Base-by-base conservation (phyloP, 2,329 filamentous ascomycete species). In the Penicillium griseofulvum region DNA sequence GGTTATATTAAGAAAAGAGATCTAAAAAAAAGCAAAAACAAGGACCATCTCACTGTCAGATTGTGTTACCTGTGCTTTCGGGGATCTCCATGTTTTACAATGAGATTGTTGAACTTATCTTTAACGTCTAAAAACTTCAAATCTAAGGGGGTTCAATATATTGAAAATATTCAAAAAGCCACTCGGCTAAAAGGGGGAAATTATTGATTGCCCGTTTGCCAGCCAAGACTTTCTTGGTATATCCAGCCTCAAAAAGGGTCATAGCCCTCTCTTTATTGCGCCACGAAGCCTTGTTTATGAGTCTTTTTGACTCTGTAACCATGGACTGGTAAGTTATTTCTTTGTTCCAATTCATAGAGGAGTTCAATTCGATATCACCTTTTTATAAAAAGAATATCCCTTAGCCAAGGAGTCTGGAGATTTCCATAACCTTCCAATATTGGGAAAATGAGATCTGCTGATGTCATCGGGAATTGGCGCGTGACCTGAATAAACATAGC, bases 141-240 rank as follows among this genome's bases (percentile, higher is more conserved):
- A 17, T 10, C 37, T 41, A 29, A 29, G 43, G 50, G 43, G 22
- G 22, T 2, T 22, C 19, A 52, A 39, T 29, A 43, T 4, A 17
- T 16, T 39, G 28, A 10, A 38, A 33, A 37, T 28, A 26, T 38
- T 28, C 12, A 41, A 48, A 38, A 51, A 48, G 29, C 33, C 36
- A 42, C 55, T 7, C 31, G 47, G 33, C 33, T 57, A 52, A 55
- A 57, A 29, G 46, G 49, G 37, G 29, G 7, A 34, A 29, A 49
- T 8, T 6, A 14, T 16, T 28, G 12, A n/a, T 36, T 47, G 31
- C 43, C 26, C 17, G 14, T 33, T 47, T 28, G 34, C 9, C 1
- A 29, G 46, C 46, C 24, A 49, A 41, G 46, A 8, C 36, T 37
- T 28, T 24, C n/a, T n/a, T 19, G 11, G 14, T 6, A 14, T 50